Evolutionary conservation across 1,139 yeast species (phyloP).

Genomic region (Blastobotrys aristatus): DNA sequence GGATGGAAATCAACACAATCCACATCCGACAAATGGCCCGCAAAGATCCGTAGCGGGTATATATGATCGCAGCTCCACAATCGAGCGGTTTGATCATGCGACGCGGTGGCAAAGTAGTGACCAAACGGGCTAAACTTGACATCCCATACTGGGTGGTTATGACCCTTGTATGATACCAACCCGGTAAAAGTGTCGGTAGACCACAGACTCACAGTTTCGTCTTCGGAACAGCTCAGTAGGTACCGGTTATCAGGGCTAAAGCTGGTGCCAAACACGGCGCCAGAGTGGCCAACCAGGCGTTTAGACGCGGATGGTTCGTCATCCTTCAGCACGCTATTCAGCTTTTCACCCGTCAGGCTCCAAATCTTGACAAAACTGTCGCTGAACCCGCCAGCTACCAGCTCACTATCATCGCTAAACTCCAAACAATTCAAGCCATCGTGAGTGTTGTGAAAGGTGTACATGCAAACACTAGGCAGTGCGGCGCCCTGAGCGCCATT

Average conservation of each 20-base stretch:
- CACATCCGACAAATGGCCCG: conserved; percentile 96
- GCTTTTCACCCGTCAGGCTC: conserved; percentile 87
- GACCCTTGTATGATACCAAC: conserved; percentile 92
- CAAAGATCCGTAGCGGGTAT: conserved; percentile 90
- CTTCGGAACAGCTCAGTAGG: conserved; percentile 81
- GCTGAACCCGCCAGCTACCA: conserved; percentile 92
- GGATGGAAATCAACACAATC: conserved; percentile 96
- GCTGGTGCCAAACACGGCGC: conserved; percentile 85
- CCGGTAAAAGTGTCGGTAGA: conserved; percentile 86
- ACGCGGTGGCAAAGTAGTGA: conserved; percentile 94
- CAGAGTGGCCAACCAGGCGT: conserved; percentile 85
- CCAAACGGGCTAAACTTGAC: conserved; percentile 92
- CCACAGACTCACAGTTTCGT: conserved; percentile 90
- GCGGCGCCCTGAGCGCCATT: conserved; percentile 53
- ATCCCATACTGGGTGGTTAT: conserved; percentile 96
- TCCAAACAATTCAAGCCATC: conserved; percentile 79
- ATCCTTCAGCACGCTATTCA: conserved; percentile 57
- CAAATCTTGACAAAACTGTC: conserved; percentile 87
- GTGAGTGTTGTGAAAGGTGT: conserved; percentile 93
- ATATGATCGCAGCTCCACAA: conserved; percentile 98
- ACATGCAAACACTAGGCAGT: conserved; percentile 95
- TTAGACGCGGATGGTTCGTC: conserved; percentile 47
- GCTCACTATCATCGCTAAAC: conserved; percentile 79
- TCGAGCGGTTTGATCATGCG: conserved; percentile 96
- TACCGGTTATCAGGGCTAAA: conserved; percentile 89